A percentile compares a stretch with the other conserved stretches of the same genome.
Conservation (phyloP, 208 protist genomes). For the Lotmaria passim region DNA sequence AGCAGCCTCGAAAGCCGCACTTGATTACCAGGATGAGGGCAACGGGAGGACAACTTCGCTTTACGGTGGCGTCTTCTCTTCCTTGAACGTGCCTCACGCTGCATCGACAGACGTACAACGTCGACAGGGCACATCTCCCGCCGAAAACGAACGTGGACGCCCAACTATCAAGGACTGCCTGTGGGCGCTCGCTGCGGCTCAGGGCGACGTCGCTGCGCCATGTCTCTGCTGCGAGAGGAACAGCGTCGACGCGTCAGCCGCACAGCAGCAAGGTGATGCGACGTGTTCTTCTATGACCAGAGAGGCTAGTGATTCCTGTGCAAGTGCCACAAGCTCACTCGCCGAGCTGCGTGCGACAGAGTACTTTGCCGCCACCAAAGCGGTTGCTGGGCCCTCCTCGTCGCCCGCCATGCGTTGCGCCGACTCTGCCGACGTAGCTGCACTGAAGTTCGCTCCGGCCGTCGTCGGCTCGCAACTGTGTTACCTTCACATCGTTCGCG, state of each 20-base stretch:
- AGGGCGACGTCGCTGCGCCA: not conserved
- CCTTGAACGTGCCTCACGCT: not conserved
- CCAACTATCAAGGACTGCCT: not conserved
- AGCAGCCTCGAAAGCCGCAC: not conserved
- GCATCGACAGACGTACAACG: not conserved
- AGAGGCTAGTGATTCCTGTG: not conserved
- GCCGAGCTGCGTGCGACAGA: not conserved
- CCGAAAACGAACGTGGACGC: too few species aligned
- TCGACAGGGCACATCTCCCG: not conserved
- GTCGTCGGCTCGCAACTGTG: not conserved
- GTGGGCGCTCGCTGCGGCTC: constrained; percentile 1
- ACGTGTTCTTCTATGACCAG: not conserved
- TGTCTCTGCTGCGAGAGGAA: not conserved
- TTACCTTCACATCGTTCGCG: constrained; percentile 11
- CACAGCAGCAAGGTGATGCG: not conserved
- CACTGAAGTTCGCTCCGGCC: not conserved
- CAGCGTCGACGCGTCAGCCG: not conserved
- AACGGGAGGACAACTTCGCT: not conserved
- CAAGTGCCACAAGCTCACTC: not conserved
- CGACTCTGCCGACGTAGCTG: not conserved
- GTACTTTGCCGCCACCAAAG: not conserved
- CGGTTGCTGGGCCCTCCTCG: not conserved
- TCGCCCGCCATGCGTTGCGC: not conserved
- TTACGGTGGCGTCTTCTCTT: not conserved
- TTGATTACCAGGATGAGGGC: too few species aligned